A percentile compares a stretch with the other conserved stretches of the same genome.
Conservation (phyloP, 345 rosid genomes). For the Mangifera indica region DNA sequence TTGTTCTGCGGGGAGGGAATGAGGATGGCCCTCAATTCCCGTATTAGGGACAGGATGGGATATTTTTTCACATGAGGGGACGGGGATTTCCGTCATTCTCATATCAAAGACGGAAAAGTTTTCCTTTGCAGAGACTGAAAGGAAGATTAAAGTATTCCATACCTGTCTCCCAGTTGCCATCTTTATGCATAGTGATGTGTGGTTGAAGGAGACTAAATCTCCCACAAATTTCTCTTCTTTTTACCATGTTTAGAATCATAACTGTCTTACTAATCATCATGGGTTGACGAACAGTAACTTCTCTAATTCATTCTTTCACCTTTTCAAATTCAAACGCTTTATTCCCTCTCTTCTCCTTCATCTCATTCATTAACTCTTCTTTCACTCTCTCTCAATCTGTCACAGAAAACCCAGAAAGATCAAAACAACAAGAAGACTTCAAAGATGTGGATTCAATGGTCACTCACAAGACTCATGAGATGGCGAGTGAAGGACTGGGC, state of each 20-base stretch:
- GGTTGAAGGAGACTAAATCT: conserved; percentile 17
- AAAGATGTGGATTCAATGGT: conserved; percentile 48
- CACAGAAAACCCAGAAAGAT: conserved; percentile 1
- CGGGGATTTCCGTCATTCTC: too few species aligned
- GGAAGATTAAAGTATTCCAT: too few species aligned
- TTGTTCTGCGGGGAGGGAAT: too few species aligned
- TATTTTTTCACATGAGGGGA: too few species aligned
- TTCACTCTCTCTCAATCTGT: conserved; percentile 14
- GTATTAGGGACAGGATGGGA: too few species aligned
- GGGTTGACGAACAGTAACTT: conserved; percentile 35
- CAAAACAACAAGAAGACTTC: background rate
- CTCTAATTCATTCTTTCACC: conserved; percentile 32
- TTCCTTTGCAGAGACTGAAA: too few species aligned
- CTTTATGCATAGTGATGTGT: conserved; percentile 6
- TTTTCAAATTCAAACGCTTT: conserved; percentile 50
- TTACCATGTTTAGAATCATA: conserved; percentile 39
- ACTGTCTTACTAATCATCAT: conserved; percentile 36
- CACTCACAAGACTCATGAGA: conserved; percentile 47
- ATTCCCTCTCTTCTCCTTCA: conserved; percentile 27
- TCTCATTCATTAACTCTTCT: conserved; percentile 22
- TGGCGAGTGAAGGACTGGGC: conserved; percentile 65
- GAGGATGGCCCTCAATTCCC: too few species aligned
- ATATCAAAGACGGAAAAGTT: too few species aligned
- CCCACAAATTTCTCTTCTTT: conserved; percentile 25
- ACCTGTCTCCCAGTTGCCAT: too few species aligned